Evolutionary conservation across 1,139 yeast species (phyloP).

Genomic region (Diutina sp.): DNA sequence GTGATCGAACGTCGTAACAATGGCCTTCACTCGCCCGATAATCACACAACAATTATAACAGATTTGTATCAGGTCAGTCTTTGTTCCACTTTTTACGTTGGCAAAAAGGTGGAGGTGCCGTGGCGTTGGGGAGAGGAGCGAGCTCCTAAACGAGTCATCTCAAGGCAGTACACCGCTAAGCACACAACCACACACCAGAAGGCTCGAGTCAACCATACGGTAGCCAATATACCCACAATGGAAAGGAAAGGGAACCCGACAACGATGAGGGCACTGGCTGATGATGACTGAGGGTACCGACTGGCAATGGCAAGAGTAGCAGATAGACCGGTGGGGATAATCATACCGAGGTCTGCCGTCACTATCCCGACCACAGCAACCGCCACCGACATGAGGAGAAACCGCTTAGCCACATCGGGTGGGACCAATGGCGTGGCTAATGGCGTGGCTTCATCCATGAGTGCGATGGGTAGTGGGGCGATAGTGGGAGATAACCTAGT

Average conservation of each 20-base stretch:
- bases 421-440: not conserved
- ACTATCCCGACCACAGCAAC: not conserved
- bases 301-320: not conserved
- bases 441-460: not conserved
- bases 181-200: not conserved
- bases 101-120: not conserved
- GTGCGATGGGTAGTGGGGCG: not conserved
- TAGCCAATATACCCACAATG: not conserved
- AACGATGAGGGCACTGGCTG: not conserved
- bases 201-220: not conserved
- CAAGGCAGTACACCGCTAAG: not conserved
- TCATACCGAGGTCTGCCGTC: not conserved
- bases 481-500: not conserved
- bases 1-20: too few species aligned
- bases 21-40: too few species aligned
- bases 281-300: not conserved
- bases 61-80: too few species aligned
- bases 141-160: not conserved
- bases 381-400: not conserved
- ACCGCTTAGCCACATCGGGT: not conserved
- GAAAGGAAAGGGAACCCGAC: not conserved
- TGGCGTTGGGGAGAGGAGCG: not conserved
- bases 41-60: too few species aligned
- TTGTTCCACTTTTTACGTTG: not conserved
- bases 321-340: not conserved